These are phyloP conservation scores for Citrus maxima DNA, from an alignment of 345 rosid species.

Conservation along the genomic window DNA sequence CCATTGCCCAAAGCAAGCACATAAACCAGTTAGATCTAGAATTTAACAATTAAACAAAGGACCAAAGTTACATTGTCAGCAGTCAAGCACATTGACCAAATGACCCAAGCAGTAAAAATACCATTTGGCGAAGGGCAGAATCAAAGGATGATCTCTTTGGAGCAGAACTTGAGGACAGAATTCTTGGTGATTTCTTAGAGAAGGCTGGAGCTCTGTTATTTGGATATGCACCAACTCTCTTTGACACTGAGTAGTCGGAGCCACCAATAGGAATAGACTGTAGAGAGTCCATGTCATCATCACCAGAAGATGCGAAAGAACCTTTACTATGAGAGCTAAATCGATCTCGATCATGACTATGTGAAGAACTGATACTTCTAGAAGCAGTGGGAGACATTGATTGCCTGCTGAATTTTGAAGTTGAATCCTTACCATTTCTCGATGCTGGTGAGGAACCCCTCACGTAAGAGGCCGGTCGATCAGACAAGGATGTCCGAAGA, in stretches of 20 bases:
- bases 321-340: slow-evolving; percentile 82
- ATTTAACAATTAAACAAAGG: neutral
- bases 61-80: neutral
- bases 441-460: slow-evolving; percentile 99
- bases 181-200: slow-evolving; percentile 54
- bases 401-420: slow-evolving; percentile 61
- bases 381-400: slow-evolving; percentile 94
- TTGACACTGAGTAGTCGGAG: slow-evolving; percentile 48
- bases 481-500: slow-evolving; percentile 91
- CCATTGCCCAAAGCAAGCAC: slow-evolving; percentile 5
- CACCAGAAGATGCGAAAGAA: slow-evolving; percentile 89
- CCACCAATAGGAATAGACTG: slow-evolving; percentile 55
- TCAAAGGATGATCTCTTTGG: slow-evolving; percentile 80
- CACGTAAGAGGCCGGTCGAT: slow-evolving; percentile 89
- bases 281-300: slow-evolving; percentile 75
- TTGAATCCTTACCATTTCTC: slow-evolving; percentile 67
- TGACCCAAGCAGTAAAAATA: slow-evolving; percentile 29
- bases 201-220: slow-evolving; percentile 61
- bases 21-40: neutral
- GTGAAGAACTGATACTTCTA: slow-evolving; percentile 87
- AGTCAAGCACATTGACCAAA: slow-evolving; percentile 1
- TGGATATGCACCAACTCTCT: slow-evolving; percentile 51
- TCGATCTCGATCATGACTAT: slow-evolving; percentile 81
- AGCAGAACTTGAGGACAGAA: slow-evolving; percentile 68
- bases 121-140: slow-evolving; percentile 79